phyloP scores from a whole-genome alignment of 345 rosid genomes.

The Salix brachista region DNA sequence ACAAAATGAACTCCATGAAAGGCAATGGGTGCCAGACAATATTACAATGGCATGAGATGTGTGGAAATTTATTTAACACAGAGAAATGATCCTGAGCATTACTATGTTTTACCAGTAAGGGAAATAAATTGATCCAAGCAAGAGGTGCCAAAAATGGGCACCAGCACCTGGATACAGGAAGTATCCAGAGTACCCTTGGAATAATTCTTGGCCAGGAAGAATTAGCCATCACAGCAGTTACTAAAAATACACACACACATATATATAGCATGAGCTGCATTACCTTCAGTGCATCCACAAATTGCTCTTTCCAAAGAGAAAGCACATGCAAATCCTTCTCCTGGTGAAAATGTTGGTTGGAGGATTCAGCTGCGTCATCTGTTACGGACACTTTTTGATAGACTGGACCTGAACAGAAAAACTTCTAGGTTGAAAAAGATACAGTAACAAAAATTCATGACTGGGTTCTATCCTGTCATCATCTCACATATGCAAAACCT shows the following conservation, averaged over 20 bases:
- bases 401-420: slow-evolving; percentile 32
- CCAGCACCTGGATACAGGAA: neutral
- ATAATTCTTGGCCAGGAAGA: neutral
- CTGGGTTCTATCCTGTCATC: too few relatives aligned
- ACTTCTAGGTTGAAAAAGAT: neutral
- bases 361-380: slow-evolving; percentile 40
- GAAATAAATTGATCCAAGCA: neutral
- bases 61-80: neutral
- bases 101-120: too few relatives aligned
- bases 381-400: slow-evolving; percentile 46
- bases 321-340: slow-evolving; percentile 34
- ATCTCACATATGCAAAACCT: neutral
- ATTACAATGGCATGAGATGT: neutral
- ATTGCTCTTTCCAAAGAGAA: slow-evolving; percentile 72
- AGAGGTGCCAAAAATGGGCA: neutral
- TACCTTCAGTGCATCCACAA: slow-evolving; percentile 66
- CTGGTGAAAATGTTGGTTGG: slow-evolving; percentile 22
- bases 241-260: neutral
- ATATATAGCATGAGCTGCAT: neutral
- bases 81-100: neutral
- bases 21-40: neutral
- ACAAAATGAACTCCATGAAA: neutral
- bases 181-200: neutral
- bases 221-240: neutral
- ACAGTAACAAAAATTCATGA: neutral